Conservation (phyloP, 163 green algal species). For the Trebouxiophyceae sp. region DNA sequence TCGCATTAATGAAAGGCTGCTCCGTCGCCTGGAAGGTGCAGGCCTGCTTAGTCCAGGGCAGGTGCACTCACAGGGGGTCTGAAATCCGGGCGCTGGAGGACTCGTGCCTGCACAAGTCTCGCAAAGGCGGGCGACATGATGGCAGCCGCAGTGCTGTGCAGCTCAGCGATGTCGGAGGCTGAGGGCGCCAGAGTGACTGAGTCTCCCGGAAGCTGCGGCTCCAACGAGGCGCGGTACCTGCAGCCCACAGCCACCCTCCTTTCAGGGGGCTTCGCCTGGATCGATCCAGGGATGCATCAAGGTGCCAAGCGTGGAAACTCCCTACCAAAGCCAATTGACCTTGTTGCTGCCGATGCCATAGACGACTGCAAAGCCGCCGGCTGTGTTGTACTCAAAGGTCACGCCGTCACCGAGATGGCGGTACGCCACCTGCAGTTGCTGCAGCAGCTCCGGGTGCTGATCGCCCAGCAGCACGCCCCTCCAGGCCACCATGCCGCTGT, state of each 20-base stretch:
- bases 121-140: constrained; percentile 12
- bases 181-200: constrained; percentile 17
- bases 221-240: no score
- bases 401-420: not conserved
- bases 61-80: no score
- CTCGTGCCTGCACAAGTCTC: constrained; percentile 8
- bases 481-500: not conserved
- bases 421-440: not conserved
- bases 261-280: no score
- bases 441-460: not conserved
- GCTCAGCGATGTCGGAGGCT: constrained; percentile 4
- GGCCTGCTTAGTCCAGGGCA: no score
- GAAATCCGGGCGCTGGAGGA: no score
- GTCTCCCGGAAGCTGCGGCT: no score
- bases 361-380: not conserved
- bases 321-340: not conserved
- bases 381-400: not conserved
- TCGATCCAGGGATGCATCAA: no score
- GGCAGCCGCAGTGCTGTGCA: constrained; percentile 7
- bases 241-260: no score
- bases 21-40: constrained; percentile 16
- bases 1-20: constrained; percentile 23
- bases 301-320: no score
- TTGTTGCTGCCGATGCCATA: not conserved
- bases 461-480: not conserved